Base-by-base conservation (phyloP, 352 stramenopile species). In the Globisporangium barbulae region DNA sequence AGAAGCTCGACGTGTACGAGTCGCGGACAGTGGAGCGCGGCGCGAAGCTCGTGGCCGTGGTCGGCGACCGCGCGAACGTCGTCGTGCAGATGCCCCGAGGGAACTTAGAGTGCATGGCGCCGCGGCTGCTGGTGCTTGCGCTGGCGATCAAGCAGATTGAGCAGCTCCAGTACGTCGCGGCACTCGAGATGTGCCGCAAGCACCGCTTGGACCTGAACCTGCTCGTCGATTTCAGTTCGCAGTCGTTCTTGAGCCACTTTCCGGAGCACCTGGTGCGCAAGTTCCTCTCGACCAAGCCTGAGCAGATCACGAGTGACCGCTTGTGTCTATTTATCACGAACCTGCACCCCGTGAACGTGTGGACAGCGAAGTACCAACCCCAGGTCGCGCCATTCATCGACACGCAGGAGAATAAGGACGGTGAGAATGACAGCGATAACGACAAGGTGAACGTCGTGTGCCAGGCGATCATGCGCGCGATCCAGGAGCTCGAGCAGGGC, bases 131-230 rank as follows among this genome's bases (percentile, higher is more conserved):
- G 35, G 76, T 92, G 22, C 67, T 93, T 9, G 67, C 72, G 15
- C 73, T 91, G 2, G 70, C 70, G 0, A 55, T 78, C 1, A 66
- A 75, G 44, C 78, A 83, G 22, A 76, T 91, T 39, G 59, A 76
- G 44, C 49, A 62, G 17, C 61, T 56, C 9, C 59, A 81, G 54
- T 89, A 85, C 55, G 70, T 69, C 2, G 56, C 69, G 5, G 86
- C 86, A 3, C 67, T 92, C 8, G 86, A 94, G 35, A 69, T 89
- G 50, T 83, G 79, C 49, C 83, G 86, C n/a, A 84, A 83, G 37
- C 86, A 94, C 50, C 84, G 86, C 9, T 50, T 94, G 7, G 86
- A 94, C 56, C 57, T 94, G 53, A 93, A 93, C 59, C 15, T 94
- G 41, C 75, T 94, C 3, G 79, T 92, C 22, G 84, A 94, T 52